A percentile compares a stretch with the other conserved stretches of the same genome.
Conservation (phyloP, 2,329 filamentous ascomycete genomes). For the Ascochyta viciae-villosae region DNA sequence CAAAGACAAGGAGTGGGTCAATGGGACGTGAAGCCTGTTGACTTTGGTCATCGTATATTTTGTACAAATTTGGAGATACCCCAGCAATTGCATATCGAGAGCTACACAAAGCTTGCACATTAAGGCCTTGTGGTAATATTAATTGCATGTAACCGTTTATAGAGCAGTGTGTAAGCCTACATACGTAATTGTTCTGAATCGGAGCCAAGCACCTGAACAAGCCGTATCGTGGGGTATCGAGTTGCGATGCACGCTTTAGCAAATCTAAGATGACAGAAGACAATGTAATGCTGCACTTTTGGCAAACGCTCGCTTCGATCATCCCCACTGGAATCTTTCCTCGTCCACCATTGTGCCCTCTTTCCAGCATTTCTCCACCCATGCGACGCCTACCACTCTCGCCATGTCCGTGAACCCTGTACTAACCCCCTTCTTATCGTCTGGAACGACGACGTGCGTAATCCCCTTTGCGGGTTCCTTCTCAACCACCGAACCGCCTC, state of each 20-base stretch:
- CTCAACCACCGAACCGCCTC: slow-evolving; percentile 66
- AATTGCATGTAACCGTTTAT: too few species aligned
- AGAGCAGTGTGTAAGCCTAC: too few species aligned
- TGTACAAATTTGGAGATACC: not conserved
- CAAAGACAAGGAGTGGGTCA: slow-evolving; percentile 20
- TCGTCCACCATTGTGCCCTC: slow-evolving; percentile 83
- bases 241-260: too few species aligned
- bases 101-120: too few species aligned
- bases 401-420: slow-evolving; percentile 60
- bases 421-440: slow-evolving; percentile 55
- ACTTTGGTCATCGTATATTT: not conserved
- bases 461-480: slow-evolving; percentile 60
- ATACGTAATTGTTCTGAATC: too few species aligned
- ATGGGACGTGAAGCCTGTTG: not conserved
- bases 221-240: not conserved
- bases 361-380: slow-evolving; percentile 82
- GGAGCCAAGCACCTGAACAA: too few species aligned
- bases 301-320: slow-evolving; percentile 1
- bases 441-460: slow-evolving; percentile 74
- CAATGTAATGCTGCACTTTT: not conserved
- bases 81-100: not conserved
- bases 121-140: too few species aligned
- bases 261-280: too few species aligned
- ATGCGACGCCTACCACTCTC: slow-evolving; percentile 71
- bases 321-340: slow-evolving; percentile 47